phyloP scores from a whole-genome alignment of 805 yeast species.

The Pichia occidentalis region DNA sequence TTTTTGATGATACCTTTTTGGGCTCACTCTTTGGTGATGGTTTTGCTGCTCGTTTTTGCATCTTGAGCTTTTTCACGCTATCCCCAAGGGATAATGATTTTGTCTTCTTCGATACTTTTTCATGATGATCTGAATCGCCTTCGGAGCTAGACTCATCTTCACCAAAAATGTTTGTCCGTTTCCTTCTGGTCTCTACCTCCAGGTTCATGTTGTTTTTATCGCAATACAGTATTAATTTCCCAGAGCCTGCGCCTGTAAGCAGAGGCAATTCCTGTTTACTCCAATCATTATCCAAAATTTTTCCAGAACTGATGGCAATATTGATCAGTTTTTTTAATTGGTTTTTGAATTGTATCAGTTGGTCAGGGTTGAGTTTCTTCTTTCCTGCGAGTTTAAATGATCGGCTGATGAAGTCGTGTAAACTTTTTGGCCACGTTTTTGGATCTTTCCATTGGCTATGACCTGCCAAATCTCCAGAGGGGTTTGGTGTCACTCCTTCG shows the following conservation, averaged over 20 bases:
- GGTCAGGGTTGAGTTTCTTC: conserved; percentile 27
- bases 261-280: conserved; percentile 42
- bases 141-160: conserved; percentile 15
- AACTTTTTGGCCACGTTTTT: conserved; percentile 46
- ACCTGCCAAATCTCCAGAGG: conserved; percentile 14
- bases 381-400: conserved; percentile 38
- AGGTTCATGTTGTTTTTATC: conserved; percentile 7
- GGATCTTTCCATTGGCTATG: conserved; percentile 23
- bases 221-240: conserved; percentile 18
- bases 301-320: conserved; percentile 38
- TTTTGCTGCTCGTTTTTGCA: conserved; percentile 8
- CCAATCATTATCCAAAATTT: conserved; percentile 51
- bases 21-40: not conserved
- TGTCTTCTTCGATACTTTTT: not conserved
- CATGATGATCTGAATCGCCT: not conserved
- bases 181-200: not conserved
- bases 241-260: conserved; percentile 15
- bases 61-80: conserved; percentile 7
- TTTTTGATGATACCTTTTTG: too few relatives aligned
- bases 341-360: conserved; percentile 33
- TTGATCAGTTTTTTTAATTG: conserved; percentile 47
- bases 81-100: not conserved
- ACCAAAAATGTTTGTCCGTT: conserved; percentile 17
- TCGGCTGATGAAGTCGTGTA: conserved; percentile 43
- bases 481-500: conserved; percentile 20